Evolutionary conservation across 495 filamentous ascomycete species (phyloP).

Genomic region (Talaromyces liani): DNA sequence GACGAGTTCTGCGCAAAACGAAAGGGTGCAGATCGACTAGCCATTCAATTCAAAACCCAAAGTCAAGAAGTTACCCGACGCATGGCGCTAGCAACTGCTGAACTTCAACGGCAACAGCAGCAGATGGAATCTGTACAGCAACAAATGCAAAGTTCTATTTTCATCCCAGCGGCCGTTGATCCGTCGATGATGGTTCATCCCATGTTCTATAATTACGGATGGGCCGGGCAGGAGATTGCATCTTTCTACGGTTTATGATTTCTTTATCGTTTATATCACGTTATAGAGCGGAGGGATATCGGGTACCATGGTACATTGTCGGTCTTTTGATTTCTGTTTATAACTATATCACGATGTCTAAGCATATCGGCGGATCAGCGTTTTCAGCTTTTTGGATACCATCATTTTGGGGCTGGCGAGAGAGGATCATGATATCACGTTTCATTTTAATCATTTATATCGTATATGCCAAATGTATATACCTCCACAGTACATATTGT

Average conservation of each 20-base stretch:
- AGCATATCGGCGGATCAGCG: background rate
- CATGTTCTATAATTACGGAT: conserved; percentile 7
- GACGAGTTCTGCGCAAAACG: conserved; percentile 43
- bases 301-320: background rate
- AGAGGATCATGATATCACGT: background rate
- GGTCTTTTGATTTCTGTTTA: background rate
- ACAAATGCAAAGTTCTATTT: conserved; percentile 11
- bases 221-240: conserved; percentile 6
- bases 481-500: background rate
- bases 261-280: background rate
- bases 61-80: conserved; percentile 42
- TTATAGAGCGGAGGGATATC: background rate
- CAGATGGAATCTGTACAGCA: conserved; percentile 9
- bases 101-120: conserved; percentile 26
- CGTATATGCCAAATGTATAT: background rate
- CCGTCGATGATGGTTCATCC: conserved; percentile 7
- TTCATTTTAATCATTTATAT: background rate
- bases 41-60: conserved; percentile 36
- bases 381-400: conserved; percentile 1
- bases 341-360: background rate
- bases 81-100: conserved; percentile 16
- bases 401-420: background rate
- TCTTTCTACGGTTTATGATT: conserved; percentile 7
- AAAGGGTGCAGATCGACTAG: conserved; percentile 38
- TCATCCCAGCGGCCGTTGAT: background rate